Evolutionary conservation across 2,329 filamentous ascomycete species (phyloP).

Genomic region (Mariannaea sp.): DNA sequence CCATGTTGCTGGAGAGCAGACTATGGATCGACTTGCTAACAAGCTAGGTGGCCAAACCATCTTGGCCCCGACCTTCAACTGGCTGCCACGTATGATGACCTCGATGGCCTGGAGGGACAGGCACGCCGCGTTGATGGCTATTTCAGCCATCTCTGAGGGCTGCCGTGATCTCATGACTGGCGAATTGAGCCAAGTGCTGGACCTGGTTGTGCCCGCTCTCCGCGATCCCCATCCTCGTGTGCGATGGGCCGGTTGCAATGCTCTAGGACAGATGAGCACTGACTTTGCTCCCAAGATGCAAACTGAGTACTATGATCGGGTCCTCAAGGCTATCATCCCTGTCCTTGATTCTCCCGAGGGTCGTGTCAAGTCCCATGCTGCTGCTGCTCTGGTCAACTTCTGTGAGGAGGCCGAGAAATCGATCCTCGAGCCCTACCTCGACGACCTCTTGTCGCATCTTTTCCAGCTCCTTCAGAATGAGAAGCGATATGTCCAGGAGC

Average conservation of each 20-base stretch:
- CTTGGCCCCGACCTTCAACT: slow-evolving; percentile 90
- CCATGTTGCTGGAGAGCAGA: slow-evolving; percentile 96
- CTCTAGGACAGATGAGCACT: slow-evolving; percentile 99
- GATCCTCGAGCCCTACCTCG: slow-evolving; percentile 90
- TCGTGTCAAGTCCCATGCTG: slow-evolving; percentile 94
- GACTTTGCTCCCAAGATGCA: slow-evolving; percentile 99
- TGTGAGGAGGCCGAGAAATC: slow-evolving; percentile 97
- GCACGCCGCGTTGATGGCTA: slow-evolving; percentile 97
- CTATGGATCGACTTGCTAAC: slow-evolving; percentile 96
- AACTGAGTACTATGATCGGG: slow-evolving; percentile 85
- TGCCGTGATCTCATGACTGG: slow-evolving; percentile 95
- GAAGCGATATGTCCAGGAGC: slow-evolving; percentile 96
- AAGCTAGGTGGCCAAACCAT: slow-evolving; percentile 95
- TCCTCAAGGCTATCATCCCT: slow-evolving; percentile 89
- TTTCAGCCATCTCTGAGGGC: slow-evolving; percentile 96
- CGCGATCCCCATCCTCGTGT: slow-evolving; percentile 91
- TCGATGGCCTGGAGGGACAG: slow-evolving; percentile 93
- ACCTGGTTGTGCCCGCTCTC: slow-evolving; percentile 90
- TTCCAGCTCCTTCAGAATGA: slow-evolving; percentile 87
- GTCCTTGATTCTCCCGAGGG: slow-evolving; percentile 89
- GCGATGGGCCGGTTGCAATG: slow-evolving; percentile 96
- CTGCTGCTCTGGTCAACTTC: slow-evolving; percentile 97
- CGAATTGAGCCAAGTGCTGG: slow-evolving; percentile 90
- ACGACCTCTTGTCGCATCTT: slow-evolving; percentile 81
- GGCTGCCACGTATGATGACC: slow-evolving; percentile 97